A percentile compares a stretch with the other conserved stretches of the same genome.
Evolutionary conservation across 2,329 filamentous ascomycete species (phyloP).

Genomic region (Fusarium sp.): DNA sequence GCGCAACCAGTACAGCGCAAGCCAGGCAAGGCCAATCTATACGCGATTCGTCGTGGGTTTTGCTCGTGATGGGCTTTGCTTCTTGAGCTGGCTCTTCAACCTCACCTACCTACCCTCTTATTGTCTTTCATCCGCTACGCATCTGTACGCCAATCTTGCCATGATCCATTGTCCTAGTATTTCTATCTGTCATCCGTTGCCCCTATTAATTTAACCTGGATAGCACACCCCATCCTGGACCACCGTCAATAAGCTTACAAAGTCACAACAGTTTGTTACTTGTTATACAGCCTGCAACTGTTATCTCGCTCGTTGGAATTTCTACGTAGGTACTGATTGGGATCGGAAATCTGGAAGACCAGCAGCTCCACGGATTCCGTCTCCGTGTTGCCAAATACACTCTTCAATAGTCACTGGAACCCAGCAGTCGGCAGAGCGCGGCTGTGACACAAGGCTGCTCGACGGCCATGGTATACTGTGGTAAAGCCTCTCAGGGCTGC

Average conservation of each 20-base stretch:
- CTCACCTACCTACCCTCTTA: background rate
- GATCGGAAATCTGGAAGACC: slow-evolving; percentile 3
- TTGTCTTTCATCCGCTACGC: background rate
- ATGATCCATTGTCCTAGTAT: slow-evolving; percentile 18
- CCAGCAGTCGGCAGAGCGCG: slow-evolving; percentile 20
- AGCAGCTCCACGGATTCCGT: slow-evolving; percentile 11
- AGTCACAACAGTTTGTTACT: slow-evolving; percentile 3
- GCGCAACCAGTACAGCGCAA: slow-evolving; percentile 19
- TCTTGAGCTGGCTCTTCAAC: slow-evolving; percentile 19
- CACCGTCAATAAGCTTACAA: slow-evolving; percentile 15
- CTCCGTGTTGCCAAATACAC: slow-evolving; percentile 13
- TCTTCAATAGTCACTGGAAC: slow-evolving; percentile 25
- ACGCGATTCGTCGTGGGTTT: slow-evolving; percentile 33
- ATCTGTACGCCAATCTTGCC: slow-evolving; percentile 5
- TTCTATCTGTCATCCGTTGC: slow-evolving; percentile 7
- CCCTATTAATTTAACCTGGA: slow-evolving; percentile 28
- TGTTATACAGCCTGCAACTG: slow-evolving; percentile 4
- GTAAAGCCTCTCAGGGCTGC: slow-evolving; percentile 67
- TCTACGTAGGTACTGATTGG: slow-evolving; percentile 7
- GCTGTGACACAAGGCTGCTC: slow-evolving; percentile 1
- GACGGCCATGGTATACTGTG: slow-evolving; percentile 65
- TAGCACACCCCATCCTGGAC: slow-evolving; percentile 2
- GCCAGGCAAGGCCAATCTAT: slow-evolving; percentile 6
- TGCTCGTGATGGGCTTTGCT: slow-evolving; percentile 43
- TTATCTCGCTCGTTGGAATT: background rate